These are phyloP conservation scores for Stagonosporopsis vannaccii DNA, from an alignment of 2,329 filamentous ascomycete genomes.

Conservation along the genomic window DNA sequence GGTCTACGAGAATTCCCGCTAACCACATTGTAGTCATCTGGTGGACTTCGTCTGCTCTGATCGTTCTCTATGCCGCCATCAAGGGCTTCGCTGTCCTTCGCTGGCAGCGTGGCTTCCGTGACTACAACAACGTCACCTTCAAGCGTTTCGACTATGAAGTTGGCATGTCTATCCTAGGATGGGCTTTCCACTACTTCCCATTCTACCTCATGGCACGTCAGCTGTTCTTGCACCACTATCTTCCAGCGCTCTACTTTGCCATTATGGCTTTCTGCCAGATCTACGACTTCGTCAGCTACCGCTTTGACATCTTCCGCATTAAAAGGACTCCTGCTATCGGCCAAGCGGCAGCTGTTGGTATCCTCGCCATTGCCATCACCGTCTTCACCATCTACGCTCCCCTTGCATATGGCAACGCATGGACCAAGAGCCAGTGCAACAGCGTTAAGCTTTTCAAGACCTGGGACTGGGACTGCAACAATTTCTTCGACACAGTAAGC, in stretches of 20 bases:
- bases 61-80: constrained; percentile 79
- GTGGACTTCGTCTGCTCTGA: constrained; percentile 84
- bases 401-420: constrained; percentile 89
- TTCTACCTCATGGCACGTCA: constrained; percentile 99
- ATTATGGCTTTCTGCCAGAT: constrained; percentile 88
- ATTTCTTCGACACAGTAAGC: constrained; percentile 86
- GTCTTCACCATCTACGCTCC: constrained; percentile 88
- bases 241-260: constrained; percentile 94
- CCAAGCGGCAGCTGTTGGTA: constrained; percentile 73
- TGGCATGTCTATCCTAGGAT: constrained; percentile 86
- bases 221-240: constrained; percentile 98
- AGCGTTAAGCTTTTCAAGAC: constrained; percentile 84
- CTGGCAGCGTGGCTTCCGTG: constrained; percentile 92
- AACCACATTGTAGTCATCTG: constrained; percentile 75
- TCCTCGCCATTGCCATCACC: constrained; percentile 76
- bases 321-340: constrained; percentile 76
- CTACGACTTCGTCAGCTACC: constrained; percentile 82
- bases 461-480: constrained; percentile 99
- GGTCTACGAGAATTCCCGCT: too few relatives aligned
- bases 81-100: constrained; percentile 87
- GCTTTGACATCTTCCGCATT: constrained; percentile 72
- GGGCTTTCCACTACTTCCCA: constrained; percentile 98
- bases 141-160: constrained; percentile 99
- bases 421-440: constrained; percentile 89
- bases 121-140: constrained; percentile 83